Evolutionary conservation across 331 rosid genomes (phyloP).

Genomic region (Prunus yedoensis): DNA sequence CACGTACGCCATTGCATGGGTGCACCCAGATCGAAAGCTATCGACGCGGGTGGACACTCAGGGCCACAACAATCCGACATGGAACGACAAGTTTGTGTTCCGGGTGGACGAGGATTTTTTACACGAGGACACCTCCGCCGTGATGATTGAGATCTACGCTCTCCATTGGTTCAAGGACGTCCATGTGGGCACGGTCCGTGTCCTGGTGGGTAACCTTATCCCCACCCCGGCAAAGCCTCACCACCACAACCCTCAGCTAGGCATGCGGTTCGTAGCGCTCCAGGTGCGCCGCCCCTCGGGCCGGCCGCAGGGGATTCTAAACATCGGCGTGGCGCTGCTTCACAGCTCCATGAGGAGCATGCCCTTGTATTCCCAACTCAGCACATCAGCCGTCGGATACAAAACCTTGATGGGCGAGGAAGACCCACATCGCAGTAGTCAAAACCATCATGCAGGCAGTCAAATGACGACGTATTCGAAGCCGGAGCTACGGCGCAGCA

Average conservation of each 20-base stretch:
- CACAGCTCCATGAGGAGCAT: constrained; percentile 93
- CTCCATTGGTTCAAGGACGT: constrained; percentile 89
- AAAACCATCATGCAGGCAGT: constrained; percentile 6
- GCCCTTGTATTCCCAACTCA: constrained; percentile 71
- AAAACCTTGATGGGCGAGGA: constrained; percentile 75
- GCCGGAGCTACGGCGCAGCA: constrained; percentile 55
- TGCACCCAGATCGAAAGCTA: constrained; percentile 73
- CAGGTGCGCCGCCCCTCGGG: constrained; percentile 73
- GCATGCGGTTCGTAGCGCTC: constrained; percentile 76
- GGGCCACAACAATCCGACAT: constrained; percentile 67
- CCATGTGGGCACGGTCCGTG: constrained; percentile 70
- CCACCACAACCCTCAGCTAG: constrained; percentile 28
- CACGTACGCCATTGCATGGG: constrained; percentile 86
- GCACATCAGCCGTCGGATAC: constrained; percentile 50
- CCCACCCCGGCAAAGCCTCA: constrained; percentile 34
- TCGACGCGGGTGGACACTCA: constrained; percentile 76
- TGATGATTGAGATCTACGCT: constrained; percentile 82
- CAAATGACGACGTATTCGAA: constrained; percentile 11
- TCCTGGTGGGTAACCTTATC: constrained; percentile 49
- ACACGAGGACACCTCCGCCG: constrained; percentile 48
- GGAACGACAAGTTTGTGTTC: constrained; percentile 94
- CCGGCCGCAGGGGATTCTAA: constrained; percentile 81
- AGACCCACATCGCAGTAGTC: constrained; percentile 26
- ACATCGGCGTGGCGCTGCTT: constrained; percentile 71
- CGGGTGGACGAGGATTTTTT: constrained; percentile 74